These are phyloP conservation scores for Hypoxylon sp. DNA, from an alignment of 2,329 filamentous ascomycete genomes.

Conservation along the genomic window DNA sequence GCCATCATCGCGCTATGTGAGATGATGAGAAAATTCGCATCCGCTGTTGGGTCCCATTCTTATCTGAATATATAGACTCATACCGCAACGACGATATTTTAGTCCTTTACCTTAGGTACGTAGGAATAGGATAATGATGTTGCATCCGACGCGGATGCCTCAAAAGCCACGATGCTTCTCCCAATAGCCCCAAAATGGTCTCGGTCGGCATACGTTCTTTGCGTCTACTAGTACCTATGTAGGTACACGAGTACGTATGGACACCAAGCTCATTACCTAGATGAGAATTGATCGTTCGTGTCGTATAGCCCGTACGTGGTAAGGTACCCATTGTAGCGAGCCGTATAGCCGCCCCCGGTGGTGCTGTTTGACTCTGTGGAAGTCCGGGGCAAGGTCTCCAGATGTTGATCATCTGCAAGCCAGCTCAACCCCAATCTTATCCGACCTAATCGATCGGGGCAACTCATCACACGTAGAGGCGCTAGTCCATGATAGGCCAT, in stretches of 20 bases:
- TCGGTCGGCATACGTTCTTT: no score
- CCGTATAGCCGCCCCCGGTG: slow-evolving; percentile 14
- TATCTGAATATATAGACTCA: background rate
- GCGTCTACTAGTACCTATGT: background rate
- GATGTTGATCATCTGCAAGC: slow-evolving; percentile 42
- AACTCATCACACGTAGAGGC: slow-evolving; percentile 6
- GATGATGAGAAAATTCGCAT: background rate
- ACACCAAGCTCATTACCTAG: background rate
- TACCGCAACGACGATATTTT: no score
- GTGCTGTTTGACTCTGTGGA: background rate
- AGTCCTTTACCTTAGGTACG: no score
- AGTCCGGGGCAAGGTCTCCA: slow-evolving; percentile 24
- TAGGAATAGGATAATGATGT: background rate
- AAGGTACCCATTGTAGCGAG: slow-evolving; percentile 19
- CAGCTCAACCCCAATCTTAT: slow-evolving; percentile 25
- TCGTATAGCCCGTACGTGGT: background rate
- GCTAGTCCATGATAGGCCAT: slow-evolving; percentile 29
- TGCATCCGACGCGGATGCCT: background rate
- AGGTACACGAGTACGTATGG: background rate
- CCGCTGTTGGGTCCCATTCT: no score
- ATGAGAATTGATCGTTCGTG: background rate
- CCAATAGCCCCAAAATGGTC: no score
- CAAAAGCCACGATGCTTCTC: background rate
- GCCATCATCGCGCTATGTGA: background rate
- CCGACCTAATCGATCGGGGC: slow-evolving; percentile 12